Conservation (phyloP, 1,139 yeast genomes). For the Sugiyamaella castrensis region DNA sequence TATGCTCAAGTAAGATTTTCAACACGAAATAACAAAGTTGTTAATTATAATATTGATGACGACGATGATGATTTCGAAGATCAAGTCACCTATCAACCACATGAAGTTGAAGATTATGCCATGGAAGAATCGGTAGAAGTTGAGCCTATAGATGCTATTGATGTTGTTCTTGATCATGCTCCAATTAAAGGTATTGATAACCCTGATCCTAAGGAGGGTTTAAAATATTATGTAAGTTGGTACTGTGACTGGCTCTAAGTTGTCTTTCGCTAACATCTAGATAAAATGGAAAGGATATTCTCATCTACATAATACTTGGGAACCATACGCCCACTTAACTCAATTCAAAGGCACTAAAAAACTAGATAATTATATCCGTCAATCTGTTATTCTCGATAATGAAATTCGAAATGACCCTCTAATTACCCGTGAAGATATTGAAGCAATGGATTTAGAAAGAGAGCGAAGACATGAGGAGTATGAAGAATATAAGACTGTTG, state of each 20-base stretch:
- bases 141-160: slow-evolving; percentile 42
- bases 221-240: slow-evolving; percentile 34
- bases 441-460: slow-evolving; percentile 86
- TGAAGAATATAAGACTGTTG: slow-evolving; percentile 80
- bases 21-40: slow-evolving; percentile 63
- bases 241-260: slow-evolving; percentile 16
- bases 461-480: slow-evolving; percentile 82
- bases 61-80: slow-evolving; percentile 55
- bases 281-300: slow-evolving; percentile 88
- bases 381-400: slow-evolving; percentile 66
- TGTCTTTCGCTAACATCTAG: slow-evolving; percentile 28
- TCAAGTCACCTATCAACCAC: slow-evolving; percentile 29
- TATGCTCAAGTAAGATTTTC: slow-evolving; percentile 59
- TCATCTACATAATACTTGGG: slow-evolving; percentile 97
- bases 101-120: slow-evolving; percentile 24
- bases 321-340: slow-evolving; percentile 56
- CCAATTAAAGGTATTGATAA: slow-evolving; percentile 27
- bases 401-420: slow-evolving; percentile 73
- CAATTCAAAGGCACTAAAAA: slow-evolving; percentile 72
- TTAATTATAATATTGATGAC: slow-evolving; percentile 74
- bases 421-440: slow-evolving; percentile 86
- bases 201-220: slow-evolving; percentile 35
- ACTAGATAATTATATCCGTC: slow-evolving; percentile 86
- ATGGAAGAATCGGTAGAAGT: slow-evolving; percentile 17
- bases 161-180: slow-evolving; percentile 36